phyloP scores from a whole-genome alignment of 495 filamentous ascomycete species.

The Penicillium manginii region DNA sequence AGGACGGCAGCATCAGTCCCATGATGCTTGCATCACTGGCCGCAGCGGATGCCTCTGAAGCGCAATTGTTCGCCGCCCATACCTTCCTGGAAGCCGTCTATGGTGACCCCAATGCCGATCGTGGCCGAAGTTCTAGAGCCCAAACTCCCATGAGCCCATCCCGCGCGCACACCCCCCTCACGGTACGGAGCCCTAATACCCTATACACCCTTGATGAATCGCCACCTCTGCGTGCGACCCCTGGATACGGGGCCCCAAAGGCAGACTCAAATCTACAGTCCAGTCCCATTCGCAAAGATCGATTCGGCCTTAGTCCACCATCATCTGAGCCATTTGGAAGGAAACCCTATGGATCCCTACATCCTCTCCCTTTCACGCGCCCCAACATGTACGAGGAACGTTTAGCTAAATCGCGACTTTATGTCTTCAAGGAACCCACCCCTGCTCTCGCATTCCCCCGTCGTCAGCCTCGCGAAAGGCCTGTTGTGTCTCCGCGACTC shows the following conservation, averaged over 20 bases:
- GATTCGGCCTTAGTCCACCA: constrained; percentile 8
- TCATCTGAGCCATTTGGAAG: constrained; percentile 20
- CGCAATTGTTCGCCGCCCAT: constrained; percentile 74
- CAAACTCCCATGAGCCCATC: constrained; percentile 77
- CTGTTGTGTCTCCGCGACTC: constrained; percentile 66
- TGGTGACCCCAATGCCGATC: constrained; percentile 61
- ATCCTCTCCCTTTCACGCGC: constrained; percentile 26
- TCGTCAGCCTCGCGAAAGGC: constrained; percentile 61
- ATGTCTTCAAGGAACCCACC: constrained; percentile 53
- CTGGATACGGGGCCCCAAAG: constrained; percentile 33
- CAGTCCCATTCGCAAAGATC: constrained; percentile 14
- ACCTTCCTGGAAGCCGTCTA: constrained; percentile 82
- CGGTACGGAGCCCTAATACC: constrained; percentile 43
- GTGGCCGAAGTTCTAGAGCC: constrained; percentile 68
- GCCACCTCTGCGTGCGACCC: constrained; percentile 26
- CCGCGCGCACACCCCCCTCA: constrained; percentile 49
- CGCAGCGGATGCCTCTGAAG: constrained; percentile 81
- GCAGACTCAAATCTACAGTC: constrained; percentile 1
- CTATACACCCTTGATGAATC: constrained; percentile 28
- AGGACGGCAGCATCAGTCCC: constrained; percentile 59
- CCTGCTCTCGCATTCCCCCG: constrained; percentile 56
- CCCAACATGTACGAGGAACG: constrained; percentile 20
- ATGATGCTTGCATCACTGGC: constrained; percentile 70
- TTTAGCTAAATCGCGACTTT: constrained; percentile 43
- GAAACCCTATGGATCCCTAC: constrained; percentile 15